A percentile compares a stretch with the other conserved stretches of the same genome.
phyloP scores from a whole-genome alignment of 148 eudicot genomes.

The Silene uniflora region DNA sequence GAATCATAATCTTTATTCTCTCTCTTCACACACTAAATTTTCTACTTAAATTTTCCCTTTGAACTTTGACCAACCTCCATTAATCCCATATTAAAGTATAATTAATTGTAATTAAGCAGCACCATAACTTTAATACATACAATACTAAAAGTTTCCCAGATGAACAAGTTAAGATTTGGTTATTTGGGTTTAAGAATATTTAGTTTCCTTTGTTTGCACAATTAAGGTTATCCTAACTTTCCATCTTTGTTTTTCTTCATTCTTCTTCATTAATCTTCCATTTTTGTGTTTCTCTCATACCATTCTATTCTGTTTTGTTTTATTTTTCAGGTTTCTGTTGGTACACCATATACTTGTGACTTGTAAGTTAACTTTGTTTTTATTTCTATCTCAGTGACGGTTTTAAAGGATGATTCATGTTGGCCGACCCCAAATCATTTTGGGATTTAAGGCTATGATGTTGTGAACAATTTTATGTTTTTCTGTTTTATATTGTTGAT shows the following conservation, averaged over 20 bases:
- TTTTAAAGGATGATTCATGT: no score
- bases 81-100: neutral
- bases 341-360: constrained; percentile 13
- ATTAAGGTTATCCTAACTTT: constrained; percentile 25
- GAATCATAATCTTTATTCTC: neutral
- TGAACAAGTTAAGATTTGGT: constrained; percentile 8
- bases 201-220: constrained; percentile 14
- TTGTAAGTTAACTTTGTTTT: constrained; percentile 7
- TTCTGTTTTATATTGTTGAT: neutral
- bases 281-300: neutral
- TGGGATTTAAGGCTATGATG: no score
- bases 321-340: constrained; percentile 6
- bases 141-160: neutral
- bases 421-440: no score
- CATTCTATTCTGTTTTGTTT: neutral
- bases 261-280: neutral
- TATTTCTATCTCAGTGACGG: no score
- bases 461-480: no score
- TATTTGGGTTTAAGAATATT: constrained; percentile 10
- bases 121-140: neutral
- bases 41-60: neutral
- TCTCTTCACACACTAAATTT: constrained; percentile 12
- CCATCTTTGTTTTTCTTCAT: constrained; percentile 5
- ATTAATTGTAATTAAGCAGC: neutral
- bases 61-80: neutral